A percentile compares a stretch with the other conserved stretches of the same genome.
These are phyloP conservation scores for Tranzscheliella williamsii DNA, from an alignment of 1,284 basidiomycete genomes.

Conservation along the genomic window DNA sequence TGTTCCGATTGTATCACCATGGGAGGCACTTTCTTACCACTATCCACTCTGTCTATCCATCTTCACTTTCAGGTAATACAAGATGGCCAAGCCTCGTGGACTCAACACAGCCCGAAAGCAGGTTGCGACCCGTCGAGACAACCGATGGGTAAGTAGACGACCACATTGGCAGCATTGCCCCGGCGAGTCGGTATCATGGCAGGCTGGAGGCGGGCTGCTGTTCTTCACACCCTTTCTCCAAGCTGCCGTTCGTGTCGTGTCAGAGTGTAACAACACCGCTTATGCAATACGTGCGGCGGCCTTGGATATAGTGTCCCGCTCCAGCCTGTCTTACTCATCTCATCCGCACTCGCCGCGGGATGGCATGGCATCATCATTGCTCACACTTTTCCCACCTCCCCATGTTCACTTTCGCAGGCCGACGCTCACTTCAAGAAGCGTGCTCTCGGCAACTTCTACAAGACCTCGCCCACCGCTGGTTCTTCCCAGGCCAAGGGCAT, in stretches of 20 bases:
- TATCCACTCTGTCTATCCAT: conserved; percentile 1
- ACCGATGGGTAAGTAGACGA: conserved; percentile 75
- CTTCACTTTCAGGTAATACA: conserved; percentile 33
- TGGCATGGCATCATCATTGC: too few species aligned
- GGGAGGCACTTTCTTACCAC: conserved; percentile 12
- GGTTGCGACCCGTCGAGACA: conserved; percentile 87
- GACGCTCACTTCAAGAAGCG: conserved; percentile 99
- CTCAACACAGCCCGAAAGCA: conserved; percentile 99
- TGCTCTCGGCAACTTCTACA: conserved; percentile 98
- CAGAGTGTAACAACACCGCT: too few species aligned
- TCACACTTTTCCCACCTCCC: neutral
- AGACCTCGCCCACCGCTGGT: conserved; percentile 98
- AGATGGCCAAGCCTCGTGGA: conserved; percentile 80
- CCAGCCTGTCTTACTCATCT: too few species aligned
- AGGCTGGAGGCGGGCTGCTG: too few species aligned
- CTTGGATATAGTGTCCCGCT: too few species aligned
- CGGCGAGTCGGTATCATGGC: too few species aligned
- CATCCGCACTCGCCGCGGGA: too few species aligned
- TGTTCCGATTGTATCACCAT: too few species aligned
- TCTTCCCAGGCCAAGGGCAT: conserved; percentile 99
- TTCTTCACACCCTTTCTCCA: too few species aligned
- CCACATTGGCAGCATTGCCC: too few species aligned
- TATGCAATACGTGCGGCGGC: too few species aligned
- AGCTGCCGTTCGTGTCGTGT: too few species aligned
- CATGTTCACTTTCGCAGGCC: conserved; percentile 69